phyloP scores from a whole-genome alignment of 1,284 basidiomycete genomes.

The Trichosporon faecale region DNA sequence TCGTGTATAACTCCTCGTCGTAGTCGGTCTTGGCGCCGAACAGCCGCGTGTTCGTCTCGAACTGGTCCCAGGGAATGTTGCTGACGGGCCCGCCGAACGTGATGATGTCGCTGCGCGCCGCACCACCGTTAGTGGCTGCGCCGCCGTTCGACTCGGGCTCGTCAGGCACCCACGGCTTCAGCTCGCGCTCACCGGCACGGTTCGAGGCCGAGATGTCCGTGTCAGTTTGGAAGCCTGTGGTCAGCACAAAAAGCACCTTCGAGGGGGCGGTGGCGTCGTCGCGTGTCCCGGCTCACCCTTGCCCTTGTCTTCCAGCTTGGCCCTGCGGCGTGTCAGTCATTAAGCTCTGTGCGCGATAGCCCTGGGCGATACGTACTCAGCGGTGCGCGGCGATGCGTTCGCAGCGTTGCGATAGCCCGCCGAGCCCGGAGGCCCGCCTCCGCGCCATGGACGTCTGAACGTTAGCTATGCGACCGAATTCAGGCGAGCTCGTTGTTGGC shows the following conservation, averaged over 20 bases:
- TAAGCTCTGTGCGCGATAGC: not conserved
- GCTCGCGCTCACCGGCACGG: slow-evolving; percentile 63
- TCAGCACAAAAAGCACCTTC: not conserved
- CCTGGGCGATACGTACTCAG: slow-evolving; percentile 9
- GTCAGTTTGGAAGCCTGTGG: slow-evolving; percentile 78
- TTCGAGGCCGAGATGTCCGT: slow-evolving; percentile 67
- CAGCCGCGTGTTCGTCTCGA: slow-evolving; percentile 85
- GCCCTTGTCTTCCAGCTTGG: slow-evolving; percentile 18
- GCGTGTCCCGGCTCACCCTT: slow-evolving; percentile 17
- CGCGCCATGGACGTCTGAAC: slow-evolving; percentile 22
- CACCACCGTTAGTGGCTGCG: slow-evolving; percentile 27
- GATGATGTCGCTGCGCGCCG: slow-evolving; percentile 32
- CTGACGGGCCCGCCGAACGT: slow-evolving; percentile 44
- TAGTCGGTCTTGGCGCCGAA: slow-evolving; percentile 91
- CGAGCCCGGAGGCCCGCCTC: slow-evolving; percentile 41
- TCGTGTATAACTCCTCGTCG: slow-evolving; percentile 93
- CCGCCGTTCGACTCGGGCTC: slow-evolving; percentile 31
- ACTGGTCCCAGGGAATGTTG: slow-evolving; percentile 79
- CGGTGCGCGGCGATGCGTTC: slow-evolving; percentile 19
- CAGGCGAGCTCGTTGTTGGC: too few relatives aligned
- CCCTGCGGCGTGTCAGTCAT: slow-evolving; percentile 3
- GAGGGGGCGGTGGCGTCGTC: slow-evolving; percentile 23
- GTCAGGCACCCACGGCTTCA: slow-evolving; percentile 72
- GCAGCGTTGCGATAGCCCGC: slow-evolving; percentile 21
- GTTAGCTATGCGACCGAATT: not conserved